Evolutionary conservation across 345 rosid genomes (phyloP), one percentile per base, ranked within the genome.

Genomic region (Clarkia xantiana): DNA sequence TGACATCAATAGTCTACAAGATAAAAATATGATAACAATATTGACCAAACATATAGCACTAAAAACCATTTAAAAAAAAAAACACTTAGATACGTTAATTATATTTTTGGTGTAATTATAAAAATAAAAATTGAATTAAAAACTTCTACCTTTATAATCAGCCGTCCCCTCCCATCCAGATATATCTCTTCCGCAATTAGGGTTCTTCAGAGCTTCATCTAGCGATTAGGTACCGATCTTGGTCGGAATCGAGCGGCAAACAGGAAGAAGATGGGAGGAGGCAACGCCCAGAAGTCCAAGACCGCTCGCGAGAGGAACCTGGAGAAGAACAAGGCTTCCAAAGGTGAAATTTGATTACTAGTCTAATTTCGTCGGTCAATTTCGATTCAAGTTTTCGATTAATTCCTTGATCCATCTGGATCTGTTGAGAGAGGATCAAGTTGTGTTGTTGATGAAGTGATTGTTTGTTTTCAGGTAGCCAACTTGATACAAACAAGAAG

Each of bases 401-500:
- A 22, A 22, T 22, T 2, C 5, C 25, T 22, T 22, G 25, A 29
- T 29, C 6, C 36, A 29, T 29, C 5, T 29, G 36, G 36, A 29
- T 29, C 36, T 29, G 36, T 5, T 29, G 36, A 29, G 36, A 29
- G 36, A 29, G 8, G 36, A 7, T 29, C 36, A 29, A 29, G 9
- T 29, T 29, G 11, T 36, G 12, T 48, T 12, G 13, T 19, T 39
- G 1, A 20, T 22, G 40, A 12, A 10, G 22, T 48, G 53, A 18
- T 23, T 40, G 17, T 18, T 41, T 18, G 13, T 10, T 14, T 48
- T 14, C 63, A 75, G 85, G 81, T 19, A 78, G 85, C 68, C 81
- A 73, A 45, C 65, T 78, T 49, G 81, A 72, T 17, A 6, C 70
- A 42, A 78, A 78, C 76, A 72, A 73, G 75, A 78, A 78, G 43